A percentile compares a stretch with the other conserved stretches of the same genome.
Evolutionary conservation across 2,329 filamentous ascomycete genomes (phyloP).

Genomic region (Neurospora sp.): DNA sequence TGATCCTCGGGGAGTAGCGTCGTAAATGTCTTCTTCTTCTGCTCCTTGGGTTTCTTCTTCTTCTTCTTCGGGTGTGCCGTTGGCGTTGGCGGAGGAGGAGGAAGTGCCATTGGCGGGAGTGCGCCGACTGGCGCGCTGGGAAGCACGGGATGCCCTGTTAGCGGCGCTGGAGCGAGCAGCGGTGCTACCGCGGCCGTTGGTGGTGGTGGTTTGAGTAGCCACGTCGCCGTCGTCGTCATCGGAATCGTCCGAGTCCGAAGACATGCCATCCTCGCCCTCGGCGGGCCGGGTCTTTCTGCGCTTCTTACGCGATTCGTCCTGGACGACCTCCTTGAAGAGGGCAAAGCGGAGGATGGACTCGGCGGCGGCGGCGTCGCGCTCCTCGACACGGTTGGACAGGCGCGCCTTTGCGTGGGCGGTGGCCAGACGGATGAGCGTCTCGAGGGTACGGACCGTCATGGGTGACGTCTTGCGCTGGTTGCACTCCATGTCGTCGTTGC

Average conservation of each 20-base stretch:
- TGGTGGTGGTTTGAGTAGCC: conserved; percentile 14
- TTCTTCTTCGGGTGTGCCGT: conserved; percentile 33
- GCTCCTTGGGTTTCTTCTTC: conserved; percentile 34
- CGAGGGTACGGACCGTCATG: conserved; percentile 91
- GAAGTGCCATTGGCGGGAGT: conserved; percentile 15
- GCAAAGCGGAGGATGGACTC: conserved; percentile 89
- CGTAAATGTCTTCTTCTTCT: conserved; percentile 40
- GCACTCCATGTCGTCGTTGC: conserved; percentile 92
- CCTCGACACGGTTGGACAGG: conserved; percentile 78
- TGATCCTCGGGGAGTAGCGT: conserved; percentile 30
- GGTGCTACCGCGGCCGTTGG: not conserved
- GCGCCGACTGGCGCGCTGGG: conserved; percentile 19
- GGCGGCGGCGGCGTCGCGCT: conserved; percentile 78
- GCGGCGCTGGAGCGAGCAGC: conserved; percentile 21
- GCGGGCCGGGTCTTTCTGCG: conserved; percentile 59
- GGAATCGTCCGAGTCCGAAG: conserved; percentile 46
- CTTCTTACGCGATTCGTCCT: conserved; percentile 71
- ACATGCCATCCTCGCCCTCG: conserved; percentile 48
- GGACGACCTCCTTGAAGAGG: conserved; percentile 89
- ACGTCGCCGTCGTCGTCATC: conserved; percentile 40
- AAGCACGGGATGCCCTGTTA: conserved; percentile 20
- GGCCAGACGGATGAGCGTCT: conserved; percentile 95
- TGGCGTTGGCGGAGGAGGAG: conserved; percentile 9
- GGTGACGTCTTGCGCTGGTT: conserved; percentile 90
- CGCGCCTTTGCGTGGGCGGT: conserved; percentile 93